Base-by-base conservation (phyloP, 768 basidiomycete species). In the Rhodotorula kratochvilovae region DNA sequence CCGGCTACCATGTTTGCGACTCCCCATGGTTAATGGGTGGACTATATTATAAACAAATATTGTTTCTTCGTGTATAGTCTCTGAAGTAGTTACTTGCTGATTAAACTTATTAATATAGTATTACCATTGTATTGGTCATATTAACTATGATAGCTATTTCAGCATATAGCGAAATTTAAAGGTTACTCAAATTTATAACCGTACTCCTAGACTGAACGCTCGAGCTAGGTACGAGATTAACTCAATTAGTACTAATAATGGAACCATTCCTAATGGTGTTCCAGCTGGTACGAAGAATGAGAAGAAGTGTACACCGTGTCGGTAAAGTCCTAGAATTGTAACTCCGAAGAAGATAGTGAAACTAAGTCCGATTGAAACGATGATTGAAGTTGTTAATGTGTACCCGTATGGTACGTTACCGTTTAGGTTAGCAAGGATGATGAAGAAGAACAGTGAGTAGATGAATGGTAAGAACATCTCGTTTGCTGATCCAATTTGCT, bases 401-500 rank as follows among this genome's bases (percentile, higher is more conserved):
- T 70, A 77, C 51, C 76, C 73, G 70, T 77, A 77, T 56, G 77
- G 75, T 36, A 77, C 68, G 68, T 77, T 77, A 64, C 75, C 72
- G 65, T 68, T 74, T 68, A 77, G 71, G 66, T 78, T 78, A 64
- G 76, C 66, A 31, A 76, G 67, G 54, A 76, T 67, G 43, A 78
- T 71, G 67, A 78, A 77, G 62, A 77, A 58, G 65, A 75, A 77
- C 73, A 76, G 74, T 48, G 74, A 68, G 70, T 76, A 78, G 54
- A 77, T 76, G 61, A 77, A 76, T 56, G 77, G 76, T 66, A 77
- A 61, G 71, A 75, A 78, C 59, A 75, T 71, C 72, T 77, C 77
- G 70, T 76, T 76, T 39, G 66, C 63, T 67, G 69, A 53, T 64
- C 75, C 75, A 57, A 77, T 76, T 76, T 76, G 75, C 54, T 68